Evolutionary conservation across 176 grass and related monocot genomes (phyloP), one percentile per base, ranked within the genome.

Genomic region (Oryza australiensis): DNA sequence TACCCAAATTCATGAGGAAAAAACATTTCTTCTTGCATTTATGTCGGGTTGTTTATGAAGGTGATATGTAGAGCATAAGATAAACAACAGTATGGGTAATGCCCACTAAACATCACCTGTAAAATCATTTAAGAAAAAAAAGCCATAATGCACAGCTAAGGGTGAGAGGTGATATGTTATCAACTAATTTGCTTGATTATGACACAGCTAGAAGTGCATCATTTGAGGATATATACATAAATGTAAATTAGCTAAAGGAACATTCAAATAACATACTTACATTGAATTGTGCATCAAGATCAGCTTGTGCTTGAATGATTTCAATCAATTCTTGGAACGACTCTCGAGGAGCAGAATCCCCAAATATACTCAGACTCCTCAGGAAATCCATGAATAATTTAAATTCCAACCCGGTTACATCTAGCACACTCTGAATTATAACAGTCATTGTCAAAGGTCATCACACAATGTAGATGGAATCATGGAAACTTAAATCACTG

Each of bases 301-400:
- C 97, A 74, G 97, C 97, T 70, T 99, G 97, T 76, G 79, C 93
- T 99, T 99, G 89, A 84, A 99, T 96, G 73, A 99, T 94, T 84
- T 99, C 97, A 87, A 99, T 94, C 73, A 99, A 81, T 88, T 99
- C 97, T 80, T 93, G 93, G 70, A 99, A 90, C 20, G 84, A 89
- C 62, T 99, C 97, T 81, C 51, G 87, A 82, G 97, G 91, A 88
- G 91, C 93, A 68, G 79, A 65, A 55, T 88, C 80, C 57, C 97
- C 97, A 89, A 99, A 99, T 75, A 99, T 95, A 78, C 90, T 99
- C 80, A 99, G 95, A 79, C 89, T 90, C 90, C 84, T 87, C 80
- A 99, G 80, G 40, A 99, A 99, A 60, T 95, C 91, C 89, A 96
- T 99, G 77, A 99, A 99, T 73, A 99, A 85, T 89, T 94, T 93